A percentile compares a stretch with the other conserved stretches of the same genome.
Evolutionary conservation across 2,329 filamentous ascomycete species (phyloP).

Genomic region (Orbilia ellipsospora): DNA sequence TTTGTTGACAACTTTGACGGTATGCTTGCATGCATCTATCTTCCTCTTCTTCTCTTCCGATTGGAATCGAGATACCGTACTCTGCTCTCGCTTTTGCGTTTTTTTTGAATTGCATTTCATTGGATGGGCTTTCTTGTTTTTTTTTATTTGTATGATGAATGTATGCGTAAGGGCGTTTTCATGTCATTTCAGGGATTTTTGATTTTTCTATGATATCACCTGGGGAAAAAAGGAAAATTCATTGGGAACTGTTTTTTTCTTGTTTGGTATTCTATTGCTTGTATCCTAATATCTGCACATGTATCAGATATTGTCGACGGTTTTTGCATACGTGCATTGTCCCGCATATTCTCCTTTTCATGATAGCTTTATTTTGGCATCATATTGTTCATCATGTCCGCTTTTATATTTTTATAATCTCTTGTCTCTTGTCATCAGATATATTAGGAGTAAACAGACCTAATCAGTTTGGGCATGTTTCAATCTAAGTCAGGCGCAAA

Average conservation of each 20-base stretch:
- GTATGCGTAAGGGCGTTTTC: slow-evolving; percentile 30
- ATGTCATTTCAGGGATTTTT: neutral
- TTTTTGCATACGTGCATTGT: too few species aligned
- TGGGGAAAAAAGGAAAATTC: slow-evolving; percentile 10
- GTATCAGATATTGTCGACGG: too few species aligned
- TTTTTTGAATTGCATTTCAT: slow-evolving; percentile 5
- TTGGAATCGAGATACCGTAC: slow-evolving; percentile 21
- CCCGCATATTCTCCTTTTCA: too few species aligned
- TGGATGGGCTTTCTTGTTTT: neutral
- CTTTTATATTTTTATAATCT: too few species aligned
- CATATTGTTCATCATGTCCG: too few species aligned
- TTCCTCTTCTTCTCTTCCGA: slow-evolving; percentile 24
- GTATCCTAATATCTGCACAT: too few species aligned
- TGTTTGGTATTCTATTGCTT: neutral
- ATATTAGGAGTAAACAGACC: too few species aligned
- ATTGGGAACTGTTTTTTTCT: neutral
- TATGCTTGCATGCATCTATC: neutral
- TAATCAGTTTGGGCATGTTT: too few species aligned
- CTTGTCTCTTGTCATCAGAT: too few species aligned
- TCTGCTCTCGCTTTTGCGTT: neutral
- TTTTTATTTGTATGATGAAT: slow-evolving; percentile 35
- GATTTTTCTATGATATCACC: slow-evolving; percentile 13
- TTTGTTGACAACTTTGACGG: neutral
- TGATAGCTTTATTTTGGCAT: too few species aligned
- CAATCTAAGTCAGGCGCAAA: too few species aligned